A percentile compares a stretch with the other conserved stretches of the same genome.
phyloP scores from a whole-genome alignment of 2,329 filamentous ascomycete species.

The Coleophoma eucalyptorum region DNA sequence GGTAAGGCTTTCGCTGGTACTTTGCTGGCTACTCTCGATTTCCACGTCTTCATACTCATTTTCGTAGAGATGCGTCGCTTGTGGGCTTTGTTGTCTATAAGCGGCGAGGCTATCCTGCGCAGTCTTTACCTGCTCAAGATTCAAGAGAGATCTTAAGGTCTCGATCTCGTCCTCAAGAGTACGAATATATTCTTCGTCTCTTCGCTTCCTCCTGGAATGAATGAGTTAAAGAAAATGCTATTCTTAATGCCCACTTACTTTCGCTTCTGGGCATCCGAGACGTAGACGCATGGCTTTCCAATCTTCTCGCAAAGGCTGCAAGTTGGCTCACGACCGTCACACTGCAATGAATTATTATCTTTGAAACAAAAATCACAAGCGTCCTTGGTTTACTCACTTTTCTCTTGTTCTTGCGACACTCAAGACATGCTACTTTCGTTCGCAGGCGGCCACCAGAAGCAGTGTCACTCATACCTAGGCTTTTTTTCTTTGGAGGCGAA shows the following conservation, averaged over 20 bases:
- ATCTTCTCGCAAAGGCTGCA: slow-evolving; percentile 4
- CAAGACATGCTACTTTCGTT: slow-evolving; percentile 6
- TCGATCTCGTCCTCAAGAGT: background rate
- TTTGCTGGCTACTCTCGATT: background rate
- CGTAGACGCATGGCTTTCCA: background rate
- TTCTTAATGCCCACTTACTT: background rate
- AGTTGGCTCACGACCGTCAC: slow-evolving; percentile 5
- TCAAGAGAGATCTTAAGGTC: background rate
- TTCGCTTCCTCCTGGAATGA: background rate
- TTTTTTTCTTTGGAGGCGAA: too few species aligned
- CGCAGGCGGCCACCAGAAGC: background rate
- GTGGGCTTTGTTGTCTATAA: background rate
- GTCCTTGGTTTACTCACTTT: slow-evolving; percentile 2
- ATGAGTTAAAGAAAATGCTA: background rate
- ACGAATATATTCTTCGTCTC: slow-evolving; percentile 1
- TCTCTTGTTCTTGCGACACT: slow-evolving; percentile 10
- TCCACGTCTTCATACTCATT: slow-evolving; percentile 1
- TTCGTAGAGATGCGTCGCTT: background rate
- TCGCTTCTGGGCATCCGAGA: background rate
- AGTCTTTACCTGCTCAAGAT: background rate
- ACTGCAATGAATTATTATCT: background rate
- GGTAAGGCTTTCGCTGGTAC: background rate
- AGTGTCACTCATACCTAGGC: too few species aligned
- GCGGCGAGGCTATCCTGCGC: background rate
- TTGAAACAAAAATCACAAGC: background rate